Base-by-base conservation (phyloP, 2,329 filamentous ascomycete genomes). In the Albifimbria verrucaria region DNA sequence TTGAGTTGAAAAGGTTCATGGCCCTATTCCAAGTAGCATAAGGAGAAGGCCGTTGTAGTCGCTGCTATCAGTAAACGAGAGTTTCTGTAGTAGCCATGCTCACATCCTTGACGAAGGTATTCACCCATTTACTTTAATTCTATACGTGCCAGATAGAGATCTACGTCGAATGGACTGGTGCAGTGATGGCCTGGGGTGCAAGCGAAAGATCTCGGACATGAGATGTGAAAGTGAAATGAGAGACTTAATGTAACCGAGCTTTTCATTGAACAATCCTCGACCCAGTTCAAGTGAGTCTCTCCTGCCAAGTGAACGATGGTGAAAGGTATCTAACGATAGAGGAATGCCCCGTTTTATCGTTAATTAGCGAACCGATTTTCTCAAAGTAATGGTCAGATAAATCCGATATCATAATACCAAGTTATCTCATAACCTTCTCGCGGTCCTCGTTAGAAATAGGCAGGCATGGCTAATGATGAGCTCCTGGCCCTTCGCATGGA, bases 201-300 rank as follows among this genome's bases (percentile, higher is more conserved):
- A 68, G 54, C 6, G 52, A 47, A 52, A 68, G 65, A 51, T 66
- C 55, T 48, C 59, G 51, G 23, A 50, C 57, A 53, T 67, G 62
- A 21, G 32, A 46, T 28, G 48, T 57, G 49, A 65, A 59, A 1
- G 57, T 25, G 59, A 61, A 10, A 63, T 48, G 4, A 66, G 57
- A 32, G 65, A 58, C 41, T 57, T 32, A 1, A 66, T 57, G 48
- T 67, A 67, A 3, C 60, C 51, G 25, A 49, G 24, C 28, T 65
- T 62, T 48, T 59, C 9, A 2, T 43, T 10, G 51, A 65, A 68
- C n/a, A 63, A 65, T 12, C 64, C 66, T 28, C 62, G 60, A 23
- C 61, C 50, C 42, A 67, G 46, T 43, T 59, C 55, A 32, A 64
- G 53, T 36, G 52, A 48, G 42, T 65, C 63, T 39, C 62, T 50